Evolutionary conservation across 441 rosid species (phyloP), one percentile per base, ranked within the genome.

Genomic region (Croton laevigatus): DNA sequence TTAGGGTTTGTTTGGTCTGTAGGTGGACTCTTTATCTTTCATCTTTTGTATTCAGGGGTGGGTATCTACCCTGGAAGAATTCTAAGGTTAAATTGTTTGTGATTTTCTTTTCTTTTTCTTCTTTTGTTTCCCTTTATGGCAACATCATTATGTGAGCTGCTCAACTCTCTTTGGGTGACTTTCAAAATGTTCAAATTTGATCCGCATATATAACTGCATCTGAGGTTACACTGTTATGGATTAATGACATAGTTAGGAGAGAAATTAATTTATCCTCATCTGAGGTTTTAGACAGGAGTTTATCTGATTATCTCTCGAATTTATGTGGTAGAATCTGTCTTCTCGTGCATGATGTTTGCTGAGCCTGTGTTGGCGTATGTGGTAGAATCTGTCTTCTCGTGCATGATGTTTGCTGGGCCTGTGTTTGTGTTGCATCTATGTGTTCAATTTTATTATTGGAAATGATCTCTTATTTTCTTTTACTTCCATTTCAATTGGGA

Each of bases 321-420:
- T 32, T 60, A 38, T 48, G 10, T 36, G 49, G 19, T 54, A 9
- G 54, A 62, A 61, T 14, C 53, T 68, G 14, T 68, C 14, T 22
- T 44, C 65, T 37, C 14, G 38, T 53, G 69, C 45, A 37, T 68
- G 14, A 66, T 42, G 46, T 62, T 71, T 14, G 32, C 3, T 19
- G 44, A 42, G 11, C 62, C 53, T 40, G 12, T 17, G 27, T 57
- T 62, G n/a, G n/a, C n/a, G n/a, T 60, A 38, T 48, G 10, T 36
- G 49, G 19, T 54, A 9, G 54, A 62, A 61, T 14, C 53, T 68
- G 14, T 68, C 14, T 22, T 44, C 65, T 37, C 14, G 38, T 53
- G 69, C 45, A 37, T 68, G 14, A 66, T 42, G 46, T 62, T 71
- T 14, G 32, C 3, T 19, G 44, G 27, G 11, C 62, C 53, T 40